Evolutionary conservation across 768 basidiomycete species (phyloP).

Genomic region (Lactarius pseudohatsudake): DNA sequence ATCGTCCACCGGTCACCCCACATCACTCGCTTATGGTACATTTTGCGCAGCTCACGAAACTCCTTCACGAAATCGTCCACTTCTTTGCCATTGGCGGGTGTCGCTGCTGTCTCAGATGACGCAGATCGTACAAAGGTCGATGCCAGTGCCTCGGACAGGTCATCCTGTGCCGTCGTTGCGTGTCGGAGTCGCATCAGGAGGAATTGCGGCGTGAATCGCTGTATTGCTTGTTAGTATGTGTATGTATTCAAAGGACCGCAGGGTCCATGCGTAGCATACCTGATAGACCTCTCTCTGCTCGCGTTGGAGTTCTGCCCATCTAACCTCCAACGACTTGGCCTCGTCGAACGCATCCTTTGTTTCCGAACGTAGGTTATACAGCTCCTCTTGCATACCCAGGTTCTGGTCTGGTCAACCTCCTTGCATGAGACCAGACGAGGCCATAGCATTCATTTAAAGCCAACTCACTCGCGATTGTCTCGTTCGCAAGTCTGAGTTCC

Average conservation of each 20-base stretch:
- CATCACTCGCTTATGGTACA: constrained; percentile 91
- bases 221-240: neutral
- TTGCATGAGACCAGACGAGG: constrained; percentile 22
- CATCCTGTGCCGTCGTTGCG: constrained; percentile 88
- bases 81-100: constrained; percentile 44
- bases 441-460: neutral
- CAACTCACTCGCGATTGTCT: constrained; percentile 77
- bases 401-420: constrained; percentile 57
- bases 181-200: constrained; percentile 85
- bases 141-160: constrained; percentile 80
- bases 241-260: too few species aligned
- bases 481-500: constrained; percentile 80
- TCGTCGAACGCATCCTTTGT: constrained; percentile 88
- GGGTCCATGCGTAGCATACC: constrained; percentile 41
- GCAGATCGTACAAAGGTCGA: constrained; percentile 71
- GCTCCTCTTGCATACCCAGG: constrained; percentile 67
- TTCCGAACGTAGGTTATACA: constrained; percentile 75
- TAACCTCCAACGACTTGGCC: constrained; percentile 73
- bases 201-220: constrained; percentile 88
- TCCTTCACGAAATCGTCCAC: constrained; percentile 86
- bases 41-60: constrained; percentile 83
- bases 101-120: constrained; percentile 31
- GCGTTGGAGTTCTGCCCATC: constrained; percentile 85
- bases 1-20: constrained; percentile 87
- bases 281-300: constrained; percentile 90